These are phyloP conservation scores for Perkinsus olseni DNA, from an alignment of 169 alveolate genomes.

Conservation along the genomic window DNA sequence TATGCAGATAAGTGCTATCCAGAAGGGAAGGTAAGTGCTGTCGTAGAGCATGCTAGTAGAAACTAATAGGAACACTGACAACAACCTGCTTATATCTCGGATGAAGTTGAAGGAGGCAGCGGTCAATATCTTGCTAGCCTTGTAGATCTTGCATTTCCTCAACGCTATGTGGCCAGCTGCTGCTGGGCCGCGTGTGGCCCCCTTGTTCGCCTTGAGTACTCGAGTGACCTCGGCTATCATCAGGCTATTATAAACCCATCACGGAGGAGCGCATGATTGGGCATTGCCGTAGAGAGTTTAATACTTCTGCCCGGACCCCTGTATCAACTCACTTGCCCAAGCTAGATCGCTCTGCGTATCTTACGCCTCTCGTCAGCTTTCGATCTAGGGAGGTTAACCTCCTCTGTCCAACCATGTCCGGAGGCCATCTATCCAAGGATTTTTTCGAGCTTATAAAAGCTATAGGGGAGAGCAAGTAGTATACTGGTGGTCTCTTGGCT, in stretches of 20 bases:
- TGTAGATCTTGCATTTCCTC: not conserved
- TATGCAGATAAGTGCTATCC: not conserved
- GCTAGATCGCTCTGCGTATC: too few relatives aligned
- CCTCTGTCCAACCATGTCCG: not conserved
- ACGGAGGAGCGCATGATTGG: too few relatives aligned
- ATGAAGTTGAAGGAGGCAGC: not conserved
- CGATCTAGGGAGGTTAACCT: not conserved
- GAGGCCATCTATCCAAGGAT: constrained; percentile 37
- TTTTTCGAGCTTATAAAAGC: constrained; percentile 78
- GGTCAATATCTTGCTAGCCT: not conserved
- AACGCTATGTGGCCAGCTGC: not conserved
- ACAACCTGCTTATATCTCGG: not conserved
- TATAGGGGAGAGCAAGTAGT: constrained; percentile 64
- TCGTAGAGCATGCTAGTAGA: not conserved
- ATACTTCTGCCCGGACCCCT: too few relatives aligned
- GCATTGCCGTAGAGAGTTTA: too few relatives aligned
- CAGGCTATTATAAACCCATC: too few relatives aligned
- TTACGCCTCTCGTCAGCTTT: too few relatives aligned
- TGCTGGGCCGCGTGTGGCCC: too few relatives aligned
- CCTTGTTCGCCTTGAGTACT: too few relatives aligned
- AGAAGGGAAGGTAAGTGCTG: not conserved
- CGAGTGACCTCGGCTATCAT: too few relatives aligned
- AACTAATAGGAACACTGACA: too few relatives aligned
- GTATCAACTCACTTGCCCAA: too few relatives aligned
- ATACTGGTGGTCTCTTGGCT: not conserved